Evolutionary conservation across 805 yeast genomes (phyloP), one percentile per base, ranked within the genome.

Genomic region (Candida pini): DNA sequence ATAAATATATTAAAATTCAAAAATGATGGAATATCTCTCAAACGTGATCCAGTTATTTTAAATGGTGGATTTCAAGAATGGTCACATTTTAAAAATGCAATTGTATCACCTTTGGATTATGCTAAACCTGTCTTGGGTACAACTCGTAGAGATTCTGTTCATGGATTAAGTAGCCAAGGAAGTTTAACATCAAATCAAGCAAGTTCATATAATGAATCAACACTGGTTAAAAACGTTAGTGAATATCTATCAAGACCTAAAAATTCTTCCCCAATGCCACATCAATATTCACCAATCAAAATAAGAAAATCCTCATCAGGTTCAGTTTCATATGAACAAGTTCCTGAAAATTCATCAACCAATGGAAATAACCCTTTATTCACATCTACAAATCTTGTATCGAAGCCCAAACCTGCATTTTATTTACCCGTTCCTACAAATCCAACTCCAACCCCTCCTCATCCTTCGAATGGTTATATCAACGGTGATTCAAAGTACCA

Each of bases 21-120:
- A 48, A 55, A 71, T 14, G 45, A 61, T 14, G 52, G 59, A 43
- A 54, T 49, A 45, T 61, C 59, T 14, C 47, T 55, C 39, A 62
- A 59, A 55, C 62, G 66, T 41, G 52, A 44, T 36, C 77, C 70
- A 10, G 60, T 72, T 5, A 42, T 74, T 10, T 53, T 77, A 4
- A 60, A 63, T 7, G 85, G 82, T 18, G 94, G 92, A 0, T 69
- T 77, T 38, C 58, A 64, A 14, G 85, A 78, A 51, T 82, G 90
- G 89, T 32, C 36, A n/a, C 42, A 35, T 18, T 45, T 44, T 18
- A 45, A 38, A 18, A 31, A 35, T 3, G 22, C 45, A 6, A 35
- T 49, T 6, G 39, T 32, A 18, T 49, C 54, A 1, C 56, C 56
- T 1, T 16, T 48, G 12, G 39, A 39, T 6, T 39, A 39, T 22